Conservation (phyloP, 176 grass and related monocot genomes). For the Triticum monococcum region DNA sequence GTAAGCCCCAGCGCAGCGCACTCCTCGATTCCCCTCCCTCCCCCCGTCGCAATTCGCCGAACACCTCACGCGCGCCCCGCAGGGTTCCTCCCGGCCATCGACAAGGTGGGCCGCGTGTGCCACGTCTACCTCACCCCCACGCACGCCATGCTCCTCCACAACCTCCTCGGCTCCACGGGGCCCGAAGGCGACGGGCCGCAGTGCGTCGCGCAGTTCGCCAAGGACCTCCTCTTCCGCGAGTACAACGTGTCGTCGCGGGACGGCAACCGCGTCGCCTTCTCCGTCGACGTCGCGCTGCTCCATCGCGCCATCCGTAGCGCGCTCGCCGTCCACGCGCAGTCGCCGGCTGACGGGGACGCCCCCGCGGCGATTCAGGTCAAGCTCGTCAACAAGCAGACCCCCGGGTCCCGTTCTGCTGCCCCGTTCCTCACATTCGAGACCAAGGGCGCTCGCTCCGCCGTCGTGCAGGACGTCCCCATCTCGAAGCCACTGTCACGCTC, state of each 20-base stretch:
- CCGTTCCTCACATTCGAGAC: slow-evolving; percentile 95
- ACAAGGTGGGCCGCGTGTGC: slow-evolving; percentile 79
- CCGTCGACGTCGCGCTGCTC: slow-evolving; percentile 71
- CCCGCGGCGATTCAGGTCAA: slow-evolving; percentile 75
- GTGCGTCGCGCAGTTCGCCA: slow-evolving; percentile 87
- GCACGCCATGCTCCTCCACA: slow-evolving; percentile 90
- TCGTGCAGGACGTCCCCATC: slow-evolving; percentile 97
- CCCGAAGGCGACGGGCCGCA: slow-evolving; percentile 69
- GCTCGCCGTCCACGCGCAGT: slow-evolving; percentile 76
- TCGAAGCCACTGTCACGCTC: slow-evolving; percentile 77
- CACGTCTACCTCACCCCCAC: slow-evolving; percentile 77
- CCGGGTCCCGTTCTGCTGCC: slow-evolving; percentile 45
- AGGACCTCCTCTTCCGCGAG: slow-evolving; percentile 86
- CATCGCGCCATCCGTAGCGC: slow-evolving; percentile 86
- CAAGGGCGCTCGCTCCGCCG: slow-evolving; percentile 76
- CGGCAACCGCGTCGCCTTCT: slow-evolving; percentile 67
- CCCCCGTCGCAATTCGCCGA: slow-evolving; percentile 36
- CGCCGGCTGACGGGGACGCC: slow-evolving; percentile 45
- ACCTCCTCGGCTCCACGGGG: slow-evolving; percentile 53
- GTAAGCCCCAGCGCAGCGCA: slow-evolving; percentile 32
- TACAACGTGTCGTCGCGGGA: slow-evolving; percentile 88
- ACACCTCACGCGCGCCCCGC: slow-evolving; percentile 35
- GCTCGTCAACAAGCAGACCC: slow-evolving; percentile 86
- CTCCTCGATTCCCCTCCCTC: not conserved
- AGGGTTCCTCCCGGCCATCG: slow-evolving; percentile 86